Conservation (phyloP, 164 flowering plant genomes). For the Berberis vulgaris region DNA sequence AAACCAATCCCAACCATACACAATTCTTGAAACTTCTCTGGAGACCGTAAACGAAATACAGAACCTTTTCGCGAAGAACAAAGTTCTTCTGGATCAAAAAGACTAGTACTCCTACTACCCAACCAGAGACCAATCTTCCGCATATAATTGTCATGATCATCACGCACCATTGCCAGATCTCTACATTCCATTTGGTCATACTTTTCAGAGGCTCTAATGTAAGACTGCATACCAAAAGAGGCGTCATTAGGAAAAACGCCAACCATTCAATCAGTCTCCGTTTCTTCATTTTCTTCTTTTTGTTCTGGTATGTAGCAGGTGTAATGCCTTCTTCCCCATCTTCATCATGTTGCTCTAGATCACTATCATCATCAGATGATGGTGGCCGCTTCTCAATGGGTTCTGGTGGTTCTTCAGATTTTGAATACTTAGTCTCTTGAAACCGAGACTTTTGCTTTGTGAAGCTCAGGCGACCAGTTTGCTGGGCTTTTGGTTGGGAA, state of each 20-base stretch:
- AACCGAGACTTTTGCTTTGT: too few species aligned
- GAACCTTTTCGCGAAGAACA: conserved; percentile 55
- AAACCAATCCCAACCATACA: too few species aligned
- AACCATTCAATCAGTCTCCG: conserved; percentile 35
- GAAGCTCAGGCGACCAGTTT: too few species aligned
- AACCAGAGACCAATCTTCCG: conserved; percentile 53
- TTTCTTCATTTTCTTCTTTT: not conserved
- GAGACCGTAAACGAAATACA: conserved; percentile 71
- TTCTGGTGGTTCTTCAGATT: too few species aligned
- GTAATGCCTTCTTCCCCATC: too few species aligned
- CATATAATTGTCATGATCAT: conserved; percentile 53
- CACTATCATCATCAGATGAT: too few species aligned
- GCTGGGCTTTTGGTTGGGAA: too few species aligned
- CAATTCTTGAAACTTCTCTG: conserved; percentile 24
- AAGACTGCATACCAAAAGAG: conserved; percentile 36
- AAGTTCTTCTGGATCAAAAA: conserved; percentile 66
- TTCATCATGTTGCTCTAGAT: too few species aligned
- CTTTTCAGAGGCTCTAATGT: conserved; percentile 28
- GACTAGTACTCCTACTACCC: conserved; percentile 45
- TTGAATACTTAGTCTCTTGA: too few species aligned
- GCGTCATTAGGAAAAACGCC: conserved; percentile 28
- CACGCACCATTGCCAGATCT: conserved; percentile 75
- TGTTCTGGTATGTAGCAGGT: too few species aligned
- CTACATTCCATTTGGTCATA: conserved; percentile 42
- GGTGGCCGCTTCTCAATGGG: too few species aligned